phyloP scores from a whole-genome alignment of 139 green algal species.

The Volvox reticuliferus region DNA sequence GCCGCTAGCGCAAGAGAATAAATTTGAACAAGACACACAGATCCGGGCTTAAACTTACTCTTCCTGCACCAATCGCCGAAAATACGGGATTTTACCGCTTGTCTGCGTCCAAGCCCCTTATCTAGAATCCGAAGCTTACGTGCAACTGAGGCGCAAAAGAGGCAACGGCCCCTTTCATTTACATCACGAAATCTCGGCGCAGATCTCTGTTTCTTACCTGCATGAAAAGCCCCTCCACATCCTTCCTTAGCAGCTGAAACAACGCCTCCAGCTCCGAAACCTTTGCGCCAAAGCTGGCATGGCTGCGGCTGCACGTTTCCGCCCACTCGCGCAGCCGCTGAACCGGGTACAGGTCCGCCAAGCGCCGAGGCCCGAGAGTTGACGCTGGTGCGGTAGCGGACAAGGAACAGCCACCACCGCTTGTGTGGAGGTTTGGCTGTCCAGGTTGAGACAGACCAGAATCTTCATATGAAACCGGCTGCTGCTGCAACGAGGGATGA shows the following conservation, averaged over 20 bases:
- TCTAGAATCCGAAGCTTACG: too few relatives aligned
- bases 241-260: constrained; percentile 74
- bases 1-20: too few relatives aligned
- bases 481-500: constrained; percentile 61
- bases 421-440: background rate
- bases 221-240: constrained; percentile 91
- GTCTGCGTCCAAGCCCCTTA: too few relatives aligned
- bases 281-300: constrained; percentile 80
- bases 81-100: too few relatives aligned
- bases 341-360: constrained; percentile 80
- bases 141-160: too few relatives aligned
- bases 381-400: background rate
- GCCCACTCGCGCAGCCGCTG: constrained; percentile 73
- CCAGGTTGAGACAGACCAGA: background rate
- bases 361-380: constrained; percentile 13
- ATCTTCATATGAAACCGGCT: background rate
- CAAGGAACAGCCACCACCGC: background rate
- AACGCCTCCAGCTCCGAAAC: constrained; percentile 81
- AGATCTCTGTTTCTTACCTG: constrained; percentile 30
- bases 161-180: too few relatives aligned
- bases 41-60: too few relatives aligned
- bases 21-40: too few relatives aligned
- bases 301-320: constrained; percentile 67
- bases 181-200: too few relatives aligned
- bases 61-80: too few relatives aligned